These are phyloP conservation scores for Puya raimondii DNA, from an alignment of 176 grass and related monocot species.

Conservation along the genomic window DNA sequence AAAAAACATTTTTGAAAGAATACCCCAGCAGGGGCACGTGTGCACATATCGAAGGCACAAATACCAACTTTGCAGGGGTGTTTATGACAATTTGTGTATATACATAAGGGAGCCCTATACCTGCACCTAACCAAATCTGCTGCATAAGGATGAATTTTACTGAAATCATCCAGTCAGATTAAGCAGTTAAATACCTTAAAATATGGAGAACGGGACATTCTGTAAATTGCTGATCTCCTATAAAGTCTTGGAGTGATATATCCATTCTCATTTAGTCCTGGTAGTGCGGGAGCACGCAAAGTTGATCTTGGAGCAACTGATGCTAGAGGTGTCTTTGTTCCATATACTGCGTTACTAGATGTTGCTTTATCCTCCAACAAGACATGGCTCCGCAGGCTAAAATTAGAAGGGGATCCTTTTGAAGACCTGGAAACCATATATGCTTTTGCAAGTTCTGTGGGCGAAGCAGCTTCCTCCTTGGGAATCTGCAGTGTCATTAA, in stretches of 20 bases:
- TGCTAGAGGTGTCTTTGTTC: conserved; percentile 14
- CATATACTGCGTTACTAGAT: conserved; percentile 28
- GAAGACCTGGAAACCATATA: conserved; percentile 47
- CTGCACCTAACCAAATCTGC: background rate
- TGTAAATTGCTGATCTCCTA: conserved; percentile 49
- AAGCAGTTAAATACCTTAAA: conserved; percentile 35
- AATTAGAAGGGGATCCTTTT: conserved; percentile 19
- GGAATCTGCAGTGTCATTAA: conserved; percentile 21
- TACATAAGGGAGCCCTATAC: background rate
- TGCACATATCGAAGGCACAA: too few species aligned
- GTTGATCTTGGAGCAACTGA: conserved; percentile 23
- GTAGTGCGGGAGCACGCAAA: conserved; percentile 19
- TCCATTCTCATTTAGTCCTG: conserved; percentile 34
- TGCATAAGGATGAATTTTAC: background rate
- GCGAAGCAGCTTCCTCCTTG: conserved; percentile 26
- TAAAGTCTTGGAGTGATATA: conserved; percentile 34
- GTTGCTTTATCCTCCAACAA: conserved; percentile 33
- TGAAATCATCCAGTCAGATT: background rate
- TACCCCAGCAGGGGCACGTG: too few species aligned
- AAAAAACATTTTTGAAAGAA: too few species aligned
- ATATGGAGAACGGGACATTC: conserved; percentile 48
- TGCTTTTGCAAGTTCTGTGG: conserved; percentile 52
- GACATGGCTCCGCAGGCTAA: conserved; percentile 28
- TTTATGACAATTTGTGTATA: too few species aligned
- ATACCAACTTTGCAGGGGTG: too few species aligned